phyloP scores from a whole-genome alignment of 2,329 filamentous ascomycete genomes.

The Sordariomycetes sp. region DNA sequence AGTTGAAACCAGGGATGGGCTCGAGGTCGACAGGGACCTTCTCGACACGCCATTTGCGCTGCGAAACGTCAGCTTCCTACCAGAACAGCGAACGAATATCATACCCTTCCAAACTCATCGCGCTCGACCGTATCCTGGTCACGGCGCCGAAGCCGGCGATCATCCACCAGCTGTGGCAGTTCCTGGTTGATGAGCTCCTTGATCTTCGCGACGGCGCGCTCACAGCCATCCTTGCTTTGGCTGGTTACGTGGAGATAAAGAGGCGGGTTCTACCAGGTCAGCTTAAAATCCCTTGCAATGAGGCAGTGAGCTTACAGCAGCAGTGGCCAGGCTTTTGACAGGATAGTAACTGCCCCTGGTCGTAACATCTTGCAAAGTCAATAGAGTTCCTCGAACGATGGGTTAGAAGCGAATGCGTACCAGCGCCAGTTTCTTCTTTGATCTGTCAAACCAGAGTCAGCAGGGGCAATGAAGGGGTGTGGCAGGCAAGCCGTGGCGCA shows the following conservation, averaged over 20 bases:
- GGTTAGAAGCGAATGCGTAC: slow-evolving; percentile 62
- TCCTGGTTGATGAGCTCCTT: slow-evolving; percentile 95
- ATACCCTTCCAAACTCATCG: slow-evolving; percentile 82
- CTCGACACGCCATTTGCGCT: slow-evolving; percentile 99
- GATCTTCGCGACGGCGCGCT: slow-evolving; percentile 78
- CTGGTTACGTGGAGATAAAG: slow-evolving; percentile 94
- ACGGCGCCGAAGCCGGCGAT: slow-evolving; percentile 79
- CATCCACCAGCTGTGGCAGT: slow-evolving; percentile 88
- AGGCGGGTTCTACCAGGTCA: slow-evolving; percentile 63
- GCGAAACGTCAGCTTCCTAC: slow-evolving; percentile 8
- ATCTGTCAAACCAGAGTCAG: slow-evolving; percentile 98
- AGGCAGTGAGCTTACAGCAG: slow-evolving; percentile 60
- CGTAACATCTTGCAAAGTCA: slow-evolving; percentile 81
- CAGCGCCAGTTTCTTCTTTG: slow-evolving; percentile 98
- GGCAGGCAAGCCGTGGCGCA: slow-evolving; percentile 54
- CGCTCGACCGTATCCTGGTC: slow-evolving; percentile 77
- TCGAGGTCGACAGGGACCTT: slow-evolving; percentile 87
- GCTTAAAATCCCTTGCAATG: not conserved
- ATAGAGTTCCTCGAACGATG: slow-evolving; percentile 39
- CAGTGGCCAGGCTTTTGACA: slow-evolving; percentile 94
- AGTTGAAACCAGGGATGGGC: slow-evolving; percentile 86
- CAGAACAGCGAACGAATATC: slow-evolving; percentile 13
- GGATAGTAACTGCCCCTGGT: slow-evolving; percentile 94
- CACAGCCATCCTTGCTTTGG: slow-evolving; percentile 83
- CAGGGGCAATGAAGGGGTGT: slow-evolving; percentile 73